A percentile compares a stretch with the other conserved stretches of the same genome.
Evolutionary conservation across 2,329 filamentous ascomycete genomes (phyloP).

Genomic region (Pseudogymnoascus sp.): DNA sequence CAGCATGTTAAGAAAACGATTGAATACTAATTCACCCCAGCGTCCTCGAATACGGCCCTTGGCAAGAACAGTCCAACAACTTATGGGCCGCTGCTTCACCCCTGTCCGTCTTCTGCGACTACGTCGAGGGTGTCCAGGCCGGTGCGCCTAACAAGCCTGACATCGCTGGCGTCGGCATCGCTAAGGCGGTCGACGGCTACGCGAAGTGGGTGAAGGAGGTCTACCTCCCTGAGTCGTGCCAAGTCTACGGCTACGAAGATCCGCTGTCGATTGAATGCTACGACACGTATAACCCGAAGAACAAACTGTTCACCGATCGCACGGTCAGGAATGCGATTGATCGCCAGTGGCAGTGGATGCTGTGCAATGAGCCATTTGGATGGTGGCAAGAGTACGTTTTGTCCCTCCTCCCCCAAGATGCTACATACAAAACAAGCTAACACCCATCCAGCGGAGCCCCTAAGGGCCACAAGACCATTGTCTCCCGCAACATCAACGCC

Average conservation of each 20-base stretch:
- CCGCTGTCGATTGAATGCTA: constrained; percentile 41
- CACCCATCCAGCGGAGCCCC: constrained; percentile 36
- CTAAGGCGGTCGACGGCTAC: constrained; percentile 40
- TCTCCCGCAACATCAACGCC: constrained; percentile 42
- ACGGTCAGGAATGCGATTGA: constrained; percentile 39
- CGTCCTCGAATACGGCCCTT: constrained; percentile 48
- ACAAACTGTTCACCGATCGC: constrained; percentile 43
- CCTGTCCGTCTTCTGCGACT: constrained; percentile 38
- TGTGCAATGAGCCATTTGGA: constrained; percentile 55
- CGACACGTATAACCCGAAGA: constrained; percentile 44
- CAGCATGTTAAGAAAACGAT: background rate
- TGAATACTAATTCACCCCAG: constrained; percentile 20
- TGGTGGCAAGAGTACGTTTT: constrained; percentile 45
- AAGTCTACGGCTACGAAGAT: constrained; percentile 40
- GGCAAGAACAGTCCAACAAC: constrained; percentile 48
- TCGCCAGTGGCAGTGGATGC: constrained; percentile 53
- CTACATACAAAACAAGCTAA: constrained; percentile 13
- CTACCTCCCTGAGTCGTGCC: constrained; percentile 43
- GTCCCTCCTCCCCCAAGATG: background rate
- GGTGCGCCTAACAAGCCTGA: background rate
- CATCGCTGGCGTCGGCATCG: background rate
- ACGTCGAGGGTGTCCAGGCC: constrained; percentile 22
- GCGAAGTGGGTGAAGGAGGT: constrained; percentile 44
- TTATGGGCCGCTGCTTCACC: constrained; percentile 34
- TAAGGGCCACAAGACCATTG: constrained; percentile 35